Conservation (phyloP, 495 filamentous ascomycete species). For the Entonaema liquescens region DNA sequence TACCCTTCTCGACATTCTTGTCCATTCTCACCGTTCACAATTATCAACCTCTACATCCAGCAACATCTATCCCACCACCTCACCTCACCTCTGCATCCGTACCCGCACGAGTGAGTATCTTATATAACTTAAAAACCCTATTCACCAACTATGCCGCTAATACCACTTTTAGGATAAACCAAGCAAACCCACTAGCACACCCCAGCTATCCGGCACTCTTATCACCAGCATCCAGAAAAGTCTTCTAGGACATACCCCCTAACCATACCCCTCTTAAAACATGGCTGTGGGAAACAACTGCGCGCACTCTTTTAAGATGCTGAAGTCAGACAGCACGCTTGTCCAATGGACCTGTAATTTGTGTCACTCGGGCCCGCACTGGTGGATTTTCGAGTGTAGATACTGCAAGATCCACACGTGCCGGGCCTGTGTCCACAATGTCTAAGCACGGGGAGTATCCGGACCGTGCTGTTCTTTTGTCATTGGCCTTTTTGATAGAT, state of each 20-base stretch:
- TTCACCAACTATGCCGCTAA: constrained; percentile 6
- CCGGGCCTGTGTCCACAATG: constrained; percentile 68
- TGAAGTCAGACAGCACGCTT: constrained; percentile 78
- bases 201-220: constrained; percentile 7
- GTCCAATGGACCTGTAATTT: constrained; percentile 81
- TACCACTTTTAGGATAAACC: constrained; percentile 15
- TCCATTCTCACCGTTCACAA: constrained; percentile 10
- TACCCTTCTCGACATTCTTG: constrained; percentile 5
- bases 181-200: constrained; percentile 13
- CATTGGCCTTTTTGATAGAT: constrained; percentile 12
- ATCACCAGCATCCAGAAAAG: constrained; percentile 10
- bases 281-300: constrained; percentile 74
- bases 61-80: constrained; percentile 8
- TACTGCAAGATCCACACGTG: constrained; percentile 82
- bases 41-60: background rate
- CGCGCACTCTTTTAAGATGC: constrained; percentile 75
- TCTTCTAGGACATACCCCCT: constrained; percentile 9
- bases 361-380: constrained; percentile 81
- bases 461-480: constrained; percentile 24
- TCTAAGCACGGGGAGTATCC: constrained; percentile 46
- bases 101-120: background rate
- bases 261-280: constrained; percentile 27
- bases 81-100: background rate
- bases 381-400: constrained; percentile 82
- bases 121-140: background rate